Evolutionary conservation across 805 yeast genomes (phyloP).

Genomic region (Saccharomycopsis sp.): DNA sequence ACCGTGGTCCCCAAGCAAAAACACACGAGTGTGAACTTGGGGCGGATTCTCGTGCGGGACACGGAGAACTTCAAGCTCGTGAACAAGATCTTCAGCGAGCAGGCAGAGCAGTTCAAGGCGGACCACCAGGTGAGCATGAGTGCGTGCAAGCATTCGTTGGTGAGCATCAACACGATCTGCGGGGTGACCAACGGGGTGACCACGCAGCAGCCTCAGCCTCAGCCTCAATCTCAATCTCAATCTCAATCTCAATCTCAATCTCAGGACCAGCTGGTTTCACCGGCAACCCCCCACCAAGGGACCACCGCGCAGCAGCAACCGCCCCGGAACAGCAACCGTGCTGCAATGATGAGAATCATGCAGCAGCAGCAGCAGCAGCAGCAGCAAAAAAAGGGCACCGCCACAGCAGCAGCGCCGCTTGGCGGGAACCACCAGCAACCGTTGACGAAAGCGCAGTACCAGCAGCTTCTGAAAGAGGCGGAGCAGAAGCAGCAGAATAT

Average conservation of each 20-base stretch:
- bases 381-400: too few relatives aligned
- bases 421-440: conserved; percentile 4
- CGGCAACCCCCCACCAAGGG: background rate
- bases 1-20: conserved; percentile 4
- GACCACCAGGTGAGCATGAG: conserved; percentile 1
- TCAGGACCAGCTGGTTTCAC: background rate
- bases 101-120: background rate
- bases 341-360: background rate
- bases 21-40: conserved; percentile 6
- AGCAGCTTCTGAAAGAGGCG: conserved; percentile 5
- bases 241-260: background rate
- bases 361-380: conserved; percentile 2
- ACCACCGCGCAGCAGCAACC: conserved; percentile 2
- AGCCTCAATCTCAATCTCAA: background rate
- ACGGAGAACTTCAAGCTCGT: conserved; percentile 16
- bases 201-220: conserved; percentile 2
- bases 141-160: conserved; percentile 2
- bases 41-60: conserved; percentile 11
- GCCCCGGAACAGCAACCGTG: background rate
- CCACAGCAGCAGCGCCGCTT: too few relatives aligned
- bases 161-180: background rate
- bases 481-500: conserved; percentile 1
- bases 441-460: conserved; percentile 8
- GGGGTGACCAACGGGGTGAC: background rate
- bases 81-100: conserved; percentile 10